Percentiles rank a stretch among this genome's conserved stretches.
phyloP scores from a whole-genome alignment of 1,284 basidiomycete genomes.

The Polyporus tsugae region DNA sequence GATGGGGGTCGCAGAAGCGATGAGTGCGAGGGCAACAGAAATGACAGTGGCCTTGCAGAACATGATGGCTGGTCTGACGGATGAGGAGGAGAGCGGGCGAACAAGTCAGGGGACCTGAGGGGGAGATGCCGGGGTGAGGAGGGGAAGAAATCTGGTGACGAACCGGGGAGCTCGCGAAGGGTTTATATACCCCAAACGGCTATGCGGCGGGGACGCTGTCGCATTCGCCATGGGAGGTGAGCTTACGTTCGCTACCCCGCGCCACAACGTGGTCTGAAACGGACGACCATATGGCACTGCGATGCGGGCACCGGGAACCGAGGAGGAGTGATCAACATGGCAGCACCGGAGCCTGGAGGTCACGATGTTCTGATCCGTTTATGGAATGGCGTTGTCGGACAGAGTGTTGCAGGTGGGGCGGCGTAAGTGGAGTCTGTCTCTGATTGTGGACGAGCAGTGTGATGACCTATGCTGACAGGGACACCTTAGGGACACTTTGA shows the following conservation, averaged over 20 bases:
- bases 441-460: background rate
- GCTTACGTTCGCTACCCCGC: background rate
- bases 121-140: background rate
- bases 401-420: background rate
- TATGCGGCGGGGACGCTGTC: background rate
- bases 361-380: background rate
- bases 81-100: background rate
- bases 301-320: background rate
- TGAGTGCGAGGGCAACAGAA: slow-evolving; percentile 8
- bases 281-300: background rate
- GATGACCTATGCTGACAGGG: too few species aligned
- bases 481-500: background rate
- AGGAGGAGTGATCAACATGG: background rate
- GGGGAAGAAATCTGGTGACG: background rate
- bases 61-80: slow-evolving; percentile 6
- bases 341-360: too few species aligned
- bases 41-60: slow-evolving; percentile 16
- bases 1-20: slow-evolving; percentile 31
- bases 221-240: background rate
- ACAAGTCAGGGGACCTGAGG: background rate
- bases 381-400: background rate
- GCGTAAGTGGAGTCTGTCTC: background rate
- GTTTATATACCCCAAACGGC: background rate
- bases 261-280: background rate
- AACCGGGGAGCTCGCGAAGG: background rate